phyloP scores from a whole-genome alignment of 148 eudicot species.

The Vaccinium macrocarpon region DNA sequence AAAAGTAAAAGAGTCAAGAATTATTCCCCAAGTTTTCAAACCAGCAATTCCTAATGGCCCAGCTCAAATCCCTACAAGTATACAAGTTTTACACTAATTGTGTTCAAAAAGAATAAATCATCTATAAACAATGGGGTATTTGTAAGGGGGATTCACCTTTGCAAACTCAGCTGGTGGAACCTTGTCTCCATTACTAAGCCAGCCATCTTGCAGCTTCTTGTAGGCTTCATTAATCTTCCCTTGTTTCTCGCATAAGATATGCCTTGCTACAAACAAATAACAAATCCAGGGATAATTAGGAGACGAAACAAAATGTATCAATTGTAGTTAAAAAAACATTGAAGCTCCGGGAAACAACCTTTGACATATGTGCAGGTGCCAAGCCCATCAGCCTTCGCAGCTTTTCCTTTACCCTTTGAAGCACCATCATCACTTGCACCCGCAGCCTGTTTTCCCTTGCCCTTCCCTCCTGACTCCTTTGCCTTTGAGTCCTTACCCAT shows the following conservation, averaged over 20 bases:
- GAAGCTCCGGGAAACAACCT: slow-evolving; percentile 41
- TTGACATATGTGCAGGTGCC: slow-evolving; percentile 97
- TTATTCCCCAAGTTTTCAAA: background rate
- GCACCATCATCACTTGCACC: slow-evolving; percentile 68
- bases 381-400: slow-evolving; percentile 80
- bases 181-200: slow-evolving; percentile 91
- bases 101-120: background rate
- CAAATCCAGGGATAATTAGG: slow-evolving; percentile 6
- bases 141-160: slow-evolving; percentile 42
- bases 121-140: background rate
- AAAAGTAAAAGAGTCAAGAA: background rate
- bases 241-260: slow-evolving; percentile 93
- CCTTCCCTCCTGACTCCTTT: slow-evolving; percentile 73
- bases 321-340: slow-evolving; percentile 1
- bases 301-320: background rate
- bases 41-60: background rate
- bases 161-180: slow-evolving; percentile 99
- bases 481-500: slow-evolving; percentile 85
- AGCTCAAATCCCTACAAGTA: background rate
- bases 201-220: slow-evolving; percentile 89
- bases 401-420: slow-evolving; percentile 83
- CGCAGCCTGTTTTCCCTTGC: slow-evolving; percentile 82
- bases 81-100: background rate
- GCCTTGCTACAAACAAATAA: slow-evolving; percentile 60
- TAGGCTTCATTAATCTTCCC: slow-evolving; percentile 97